Evolutionary conservation across 768 basidiomycete species (phyloP).

Genomic region (Pleurotus platypus): DNA sequence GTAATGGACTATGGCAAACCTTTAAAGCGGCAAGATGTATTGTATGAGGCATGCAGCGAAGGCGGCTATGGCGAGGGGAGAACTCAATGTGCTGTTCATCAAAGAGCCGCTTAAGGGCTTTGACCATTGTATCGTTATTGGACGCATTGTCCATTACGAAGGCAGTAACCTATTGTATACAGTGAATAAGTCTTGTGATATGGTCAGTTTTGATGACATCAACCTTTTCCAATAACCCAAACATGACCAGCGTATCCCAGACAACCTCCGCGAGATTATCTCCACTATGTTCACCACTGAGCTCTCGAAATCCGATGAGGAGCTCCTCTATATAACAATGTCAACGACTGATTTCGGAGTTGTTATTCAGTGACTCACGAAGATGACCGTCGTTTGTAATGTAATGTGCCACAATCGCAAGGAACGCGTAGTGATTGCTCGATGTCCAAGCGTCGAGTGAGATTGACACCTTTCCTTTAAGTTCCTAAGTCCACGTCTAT

Average conservation of each 20-base stretch:
- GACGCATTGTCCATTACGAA: slow-evolving; percentile 33
- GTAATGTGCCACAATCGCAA: slow-evolving; percentile 21
- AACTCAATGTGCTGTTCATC: slow-evolving; percentile 19
- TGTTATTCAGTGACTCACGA: too few relatives aligned
- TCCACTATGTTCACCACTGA: slow-evolving; percentile 28
- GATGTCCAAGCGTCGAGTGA: slow-evolving; percentile 23
- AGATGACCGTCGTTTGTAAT: slow-evolving; percentile 17
- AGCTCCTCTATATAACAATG: slow-evolving; percentile 30
- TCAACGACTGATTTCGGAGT: too few relatives aligned
- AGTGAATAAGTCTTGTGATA: too few relatives aligned
- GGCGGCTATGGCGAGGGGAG: slow-evolving; percentile 16
- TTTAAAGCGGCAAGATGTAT: slow-evolving; percentile 31
- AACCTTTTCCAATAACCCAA: slow-evolving; percentile 17
- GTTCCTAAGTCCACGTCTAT: too few relatives aligned
- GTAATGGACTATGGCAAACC: too few relatives aligned
- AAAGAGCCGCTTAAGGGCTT: slow-evolving; percentile 14
- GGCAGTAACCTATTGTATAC: slow-evolving; percentile 27
- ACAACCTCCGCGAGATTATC: slow-evolving; percentile 31
- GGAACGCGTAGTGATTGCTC: slow-evolving; percentile 19
- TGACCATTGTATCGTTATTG: slow-evolving; percentile 31
- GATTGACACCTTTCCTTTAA: slow-evolving; percentile 13
- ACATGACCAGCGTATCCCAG: slow-evolving; percentile 23
- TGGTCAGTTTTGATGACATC: not conserved
- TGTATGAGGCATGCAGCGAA: slow-evolving; percentile 36
- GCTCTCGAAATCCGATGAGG: slow-evolving; percentile 31